A percentile compares a stretch with the other conserved stretches of the same genome.
These are phyloP conservation scores for Stereum hirsutum DNA, from an alignment of 1,284 basidiomycete genomes.

Conservation along the genomic window DNA sequence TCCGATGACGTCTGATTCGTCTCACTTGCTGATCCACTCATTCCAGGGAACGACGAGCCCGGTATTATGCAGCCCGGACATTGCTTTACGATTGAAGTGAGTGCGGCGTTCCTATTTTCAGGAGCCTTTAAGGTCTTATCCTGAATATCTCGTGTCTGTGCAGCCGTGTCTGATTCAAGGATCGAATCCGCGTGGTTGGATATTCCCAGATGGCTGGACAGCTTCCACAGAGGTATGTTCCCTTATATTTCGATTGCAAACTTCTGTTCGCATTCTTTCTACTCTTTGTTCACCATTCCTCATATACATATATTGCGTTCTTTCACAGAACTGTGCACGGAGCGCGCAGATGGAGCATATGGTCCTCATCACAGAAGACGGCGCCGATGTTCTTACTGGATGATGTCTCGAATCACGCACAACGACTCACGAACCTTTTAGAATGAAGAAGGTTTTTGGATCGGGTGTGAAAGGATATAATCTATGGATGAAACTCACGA, in stretches of 20 bases:
- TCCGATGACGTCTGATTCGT: not conserved
- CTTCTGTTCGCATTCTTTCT: not conserved
- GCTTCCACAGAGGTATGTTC: conserved; percentile 64
- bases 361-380: conserved; percentile 72
- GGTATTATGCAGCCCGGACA: conserved; percentile 76
- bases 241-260: not conserved
- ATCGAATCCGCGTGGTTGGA: conserved; percentile 50
- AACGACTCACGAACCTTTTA: too few species aligned
- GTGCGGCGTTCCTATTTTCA: not conserved
- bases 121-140: not conserved
- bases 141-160: not conserved
- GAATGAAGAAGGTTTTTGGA: too few species aligned
- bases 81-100: conserved; percentile 83
- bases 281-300: not conserved
- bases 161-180: conserved; percentile 78
- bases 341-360: conserved; percentile 85
- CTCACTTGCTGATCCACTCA: not conserved
- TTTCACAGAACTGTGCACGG: conserved; percentile 54
- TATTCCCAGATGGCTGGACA: conserved; percentile 88
- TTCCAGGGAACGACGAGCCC: conserved; percentile 66
- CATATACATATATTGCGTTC: not conserved
- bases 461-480: too few species aligned
- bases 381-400: conserved; percentile 56
- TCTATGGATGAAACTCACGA: too few species aligned
- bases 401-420: too few species aligned